Evolutionary conservation across 2,329 filamentous ascomycete genomes (phyloP), one percentile per base, ranked within the genome.

Genomic region (Beauveria caledonica): DNA sequence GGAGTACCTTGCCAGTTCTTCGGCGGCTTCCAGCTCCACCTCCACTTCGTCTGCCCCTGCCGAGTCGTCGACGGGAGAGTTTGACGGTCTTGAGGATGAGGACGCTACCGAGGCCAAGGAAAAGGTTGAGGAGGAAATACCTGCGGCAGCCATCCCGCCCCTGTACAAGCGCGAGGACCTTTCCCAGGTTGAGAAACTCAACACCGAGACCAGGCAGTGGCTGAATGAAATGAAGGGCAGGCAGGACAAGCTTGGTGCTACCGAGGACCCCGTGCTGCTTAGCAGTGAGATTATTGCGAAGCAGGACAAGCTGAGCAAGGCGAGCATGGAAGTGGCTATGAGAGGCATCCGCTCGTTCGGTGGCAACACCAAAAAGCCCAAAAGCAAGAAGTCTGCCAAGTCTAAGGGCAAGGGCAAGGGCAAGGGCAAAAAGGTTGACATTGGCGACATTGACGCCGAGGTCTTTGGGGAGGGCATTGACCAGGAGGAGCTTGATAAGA

Each of bases 21-120:
- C 80, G 10, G 80, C 80, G 19, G 79, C 82, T 19, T 50, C 51
- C 7, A 62, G 45, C 46, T 60, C 61, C 23, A 58, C 60, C 5
- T 36, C 49, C 5, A 62, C 60, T 1, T 77, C 78, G 5, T 78
- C 79, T 25, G 71, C 78, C 23, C 73, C 70, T 48, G 73, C 69
- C 19, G 66, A 73, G 51, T 70, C 74, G 40, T 73, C 80, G 3
- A 72, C 79, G 11, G 79, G 77, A 44, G 83, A 85, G 3, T 86
- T 90, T 67, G 89, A 86, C 39, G 88, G 86, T n/a, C 83, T 94
- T 1, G 92, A 96, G 64, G 90, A 94, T 56, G 88, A 90, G 23
- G 74, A 77, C 70, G 39, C 69, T 67, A 53, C 40, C 29, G 67
- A 70, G 5, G 70, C 69, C 67, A 82, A 71, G 66, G 76, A 71